Evolutionary conservation across 257 asterid genomes (phyloP).

Genomic region (Lantana camara): DNA sequence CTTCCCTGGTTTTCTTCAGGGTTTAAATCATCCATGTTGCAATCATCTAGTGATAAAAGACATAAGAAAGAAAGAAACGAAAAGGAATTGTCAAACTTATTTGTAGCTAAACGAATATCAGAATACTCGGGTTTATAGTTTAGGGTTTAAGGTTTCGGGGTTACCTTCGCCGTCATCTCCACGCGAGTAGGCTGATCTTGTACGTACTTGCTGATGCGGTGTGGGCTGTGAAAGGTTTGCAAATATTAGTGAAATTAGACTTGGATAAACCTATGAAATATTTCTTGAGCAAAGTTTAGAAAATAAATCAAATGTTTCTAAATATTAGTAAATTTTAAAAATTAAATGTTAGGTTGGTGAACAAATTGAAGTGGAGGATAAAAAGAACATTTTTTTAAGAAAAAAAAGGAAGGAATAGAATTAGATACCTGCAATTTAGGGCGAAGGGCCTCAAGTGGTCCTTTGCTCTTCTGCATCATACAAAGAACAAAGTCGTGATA

Average conservation of each 20-base stretch:
- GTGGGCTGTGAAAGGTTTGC: constrained; percentile 50
- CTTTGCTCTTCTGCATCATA: constrained; percentile 63
- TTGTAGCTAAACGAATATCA: too few relatives aligned
- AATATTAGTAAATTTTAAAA: not conserved
- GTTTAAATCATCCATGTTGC: constrained; percentile 19
- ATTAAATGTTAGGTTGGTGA: not conserved
- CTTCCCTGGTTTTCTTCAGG: constrained; percentile 21
- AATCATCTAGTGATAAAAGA: too few relatives aligned
- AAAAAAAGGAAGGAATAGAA: not conserved
- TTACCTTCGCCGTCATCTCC: constrained; percentile 55
- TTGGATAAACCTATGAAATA: too few relatives aligned
- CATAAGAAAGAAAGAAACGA: not conserved
- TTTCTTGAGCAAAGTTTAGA: too few relatives aligned
- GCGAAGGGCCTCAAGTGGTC: constrained; percentile 73
- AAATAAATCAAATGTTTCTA: too few relatives aligned
- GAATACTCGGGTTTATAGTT: too few relatives aligned
- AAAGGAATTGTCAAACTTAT: not conserved
- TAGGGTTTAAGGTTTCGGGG: too few relatives aligned
- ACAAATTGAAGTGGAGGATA: not conserved
- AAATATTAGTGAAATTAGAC: too few relatives aligned
- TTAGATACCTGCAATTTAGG: constrained; percentile 72
- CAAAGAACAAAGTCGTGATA: not conserved
- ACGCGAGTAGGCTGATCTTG: constrained; percentile 59
- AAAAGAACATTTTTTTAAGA: too few relatives aligned
- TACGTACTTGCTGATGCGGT: constrained; percentile 67